These are phyloP conservation scores for Fusarium palustre DNA, from an alignment of 2,329 filamentous ascomycete species.

Conservation along the genomic window DNA sequence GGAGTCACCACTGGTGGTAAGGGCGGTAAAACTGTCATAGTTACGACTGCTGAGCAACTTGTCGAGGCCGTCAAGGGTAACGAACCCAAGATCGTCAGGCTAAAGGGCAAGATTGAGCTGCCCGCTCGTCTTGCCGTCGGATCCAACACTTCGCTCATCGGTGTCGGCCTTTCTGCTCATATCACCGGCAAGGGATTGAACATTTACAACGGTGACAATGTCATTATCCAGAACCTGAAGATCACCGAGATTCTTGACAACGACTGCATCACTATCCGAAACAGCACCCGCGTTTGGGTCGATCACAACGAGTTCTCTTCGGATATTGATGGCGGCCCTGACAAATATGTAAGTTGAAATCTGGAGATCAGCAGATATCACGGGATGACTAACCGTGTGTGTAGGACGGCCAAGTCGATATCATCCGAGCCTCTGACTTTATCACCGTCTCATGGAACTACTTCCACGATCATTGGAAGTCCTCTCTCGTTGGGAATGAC, in stretches of 20 bases:
- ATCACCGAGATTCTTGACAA: constrained; percentile 53
- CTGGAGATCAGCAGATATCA: rapidly evolving
- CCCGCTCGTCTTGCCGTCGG: constrained; percentile 57
- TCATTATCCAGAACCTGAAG: constrained; percentile 56
- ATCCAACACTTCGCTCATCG: constrained; percentile 59
- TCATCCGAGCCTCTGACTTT: constrained; percentile 58
- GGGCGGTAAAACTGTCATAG: constrained; percentile 61
- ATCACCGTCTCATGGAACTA: constrained; percentile 62
- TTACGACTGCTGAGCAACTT: constrained; percentile 57
- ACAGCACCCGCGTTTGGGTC: constrained; percentile 60
- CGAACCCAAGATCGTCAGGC: constrained; percentile 57
- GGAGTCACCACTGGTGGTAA: constrained; percentile 55
- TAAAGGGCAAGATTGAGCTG: constrained; percentile 50
- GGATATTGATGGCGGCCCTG: constrained; percentile 55
- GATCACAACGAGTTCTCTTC: constrained; percentile 62
- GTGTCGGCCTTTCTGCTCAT: constrained; percentile 51
- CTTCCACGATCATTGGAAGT: constrained; percentile 63
- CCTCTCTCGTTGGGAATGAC: constrained; percentile 58
- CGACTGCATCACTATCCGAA: constrained; percentile 59
- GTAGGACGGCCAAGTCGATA: constrained; percentile 60
- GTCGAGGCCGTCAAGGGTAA: constrained; percentile 58
- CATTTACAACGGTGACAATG: constrained; percentile 52
- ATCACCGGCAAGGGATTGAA: constrained; percentile 54
- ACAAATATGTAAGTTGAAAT: constrained; percentile 48
- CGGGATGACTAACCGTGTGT: background rate